Percentiles rank a stretch among this genome's conserved stretches.
These are phyloP conservation scores for Vigna radiata DNA, from an alignment of 306 rosid species.

Conservation along the genomic window DNA sequence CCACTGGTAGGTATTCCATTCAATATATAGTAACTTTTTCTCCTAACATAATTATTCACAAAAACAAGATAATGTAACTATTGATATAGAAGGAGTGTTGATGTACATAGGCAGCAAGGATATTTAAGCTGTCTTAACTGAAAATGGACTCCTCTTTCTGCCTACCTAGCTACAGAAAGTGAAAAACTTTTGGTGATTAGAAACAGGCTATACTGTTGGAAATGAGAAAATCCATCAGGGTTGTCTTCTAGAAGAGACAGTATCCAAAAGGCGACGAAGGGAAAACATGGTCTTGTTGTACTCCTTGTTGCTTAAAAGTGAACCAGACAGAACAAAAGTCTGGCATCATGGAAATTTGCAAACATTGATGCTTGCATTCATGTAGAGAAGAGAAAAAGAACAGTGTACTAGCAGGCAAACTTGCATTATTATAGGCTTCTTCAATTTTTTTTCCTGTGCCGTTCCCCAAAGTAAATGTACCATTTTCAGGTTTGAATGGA, in stretches of 20 bases:
- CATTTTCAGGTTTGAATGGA: background rate
- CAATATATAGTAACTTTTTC: background rate
- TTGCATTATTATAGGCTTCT: conserved; percentile 19
- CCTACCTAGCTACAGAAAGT: conserved; percentile 22
- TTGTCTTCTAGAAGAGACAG: conserved; percentile 24
- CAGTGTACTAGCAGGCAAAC: conserved; percentile 22
- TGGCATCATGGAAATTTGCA: conserved; percentile 33
- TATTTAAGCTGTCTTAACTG: background rate
- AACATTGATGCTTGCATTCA: conserved; percentile 38
- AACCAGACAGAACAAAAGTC: conserved; percentile 38
- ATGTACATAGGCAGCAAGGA: background rate
- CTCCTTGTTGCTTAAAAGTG: conserved; percentile 29
- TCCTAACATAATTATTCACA: background rate
- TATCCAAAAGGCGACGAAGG: conserved; percentile 28
- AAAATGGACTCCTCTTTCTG: background rate
- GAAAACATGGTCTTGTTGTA: conserved; percentile 26
- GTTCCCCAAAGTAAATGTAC: conserved; percentile 36
- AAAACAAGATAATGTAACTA: background rate
- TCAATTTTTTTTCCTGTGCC: conserved; percentile 21
- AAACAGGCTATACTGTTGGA: conserved; percentile 25
- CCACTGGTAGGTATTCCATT: background rate
- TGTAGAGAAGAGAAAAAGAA: conserved; percentile 36
- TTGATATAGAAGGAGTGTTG: background rate
- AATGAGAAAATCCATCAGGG: conserved; percentile 41
- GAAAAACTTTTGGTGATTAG: conserved; percentile 14